Percentiles rank a stretch among this genome's conserved stretches.
These are phyloP conservation scores for Colletotrichum sp. DNA, from an alignment of 2,329 filamentous ascomycete species.

Conservation along the genomic window DNA sequence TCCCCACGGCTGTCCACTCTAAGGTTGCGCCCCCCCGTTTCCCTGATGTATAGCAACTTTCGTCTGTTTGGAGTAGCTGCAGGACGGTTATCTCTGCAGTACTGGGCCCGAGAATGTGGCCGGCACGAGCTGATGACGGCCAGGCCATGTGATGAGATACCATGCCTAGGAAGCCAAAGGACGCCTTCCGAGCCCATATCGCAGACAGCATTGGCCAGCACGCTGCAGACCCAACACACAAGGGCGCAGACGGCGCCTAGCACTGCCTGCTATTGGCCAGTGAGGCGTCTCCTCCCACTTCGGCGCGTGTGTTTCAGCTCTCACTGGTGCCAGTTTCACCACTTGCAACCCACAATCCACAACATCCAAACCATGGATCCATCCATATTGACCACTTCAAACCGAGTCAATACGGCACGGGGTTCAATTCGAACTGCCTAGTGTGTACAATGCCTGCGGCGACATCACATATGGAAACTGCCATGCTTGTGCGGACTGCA, in stretches of 20 bases:
- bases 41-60: not conserved
- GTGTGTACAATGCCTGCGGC: not conserved
- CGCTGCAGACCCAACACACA: not conserved
- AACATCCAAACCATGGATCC: not conserved
- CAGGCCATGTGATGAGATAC: not conserved
- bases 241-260: constrained; percentile 29
- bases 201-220: constrained; percentile 8
- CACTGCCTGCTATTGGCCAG: constrained; percentile 29
- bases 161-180: not conserved
- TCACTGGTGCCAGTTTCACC: constrained; percentile 32
- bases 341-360: constrained; percentile 1
- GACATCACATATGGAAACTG: not conserved
- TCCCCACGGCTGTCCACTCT: too few species aligned
- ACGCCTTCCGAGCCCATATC: not conserved
- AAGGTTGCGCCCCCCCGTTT: not conserved
- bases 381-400: not conserved
- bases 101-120: not conserved
- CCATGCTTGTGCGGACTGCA: too few species aligned
- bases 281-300: constrained; percentile 6
- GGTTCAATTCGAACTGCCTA: not conserved
- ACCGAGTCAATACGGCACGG: not conserved
- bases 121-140: not conserved
- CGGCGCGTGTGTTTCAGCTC: constrained; percentile 33
- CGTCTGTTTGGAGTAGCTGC: not conserved
- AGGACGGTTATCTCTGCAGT: not conserved